These are phyloP conservation scores for Pezicula carpinea DNA, from an alignment of 2,329 filamentous ascomycete species.

Conservation along the genomic window DNA sequence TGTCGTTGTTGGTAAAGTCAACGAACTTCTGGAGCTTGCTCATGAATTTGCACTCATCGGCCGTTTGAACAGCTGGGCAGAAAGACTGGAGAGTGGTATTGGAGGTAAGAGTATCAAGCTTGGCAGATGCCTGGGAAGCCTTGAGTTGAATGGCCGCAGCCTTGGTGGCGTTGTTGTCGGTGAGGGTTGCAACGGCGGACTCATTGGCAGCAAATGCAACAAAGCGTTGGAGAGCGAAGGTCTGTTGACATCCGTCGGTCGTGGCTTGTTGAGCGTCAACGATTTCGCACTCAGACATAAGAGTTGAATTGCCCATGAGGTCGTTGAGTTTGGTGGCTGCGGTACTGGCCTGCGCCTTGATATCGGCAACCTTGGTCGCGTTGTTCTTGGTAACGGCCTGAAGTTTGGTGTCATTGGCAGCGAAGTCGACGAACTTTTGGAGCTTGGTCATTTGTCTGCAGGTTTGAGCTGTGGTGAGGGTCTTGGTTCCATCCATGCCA, in stretches of 20 bases:
- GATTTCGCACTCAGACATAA: not conserved
- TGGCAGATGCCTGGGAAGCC: slow-evolving; percentile 20
- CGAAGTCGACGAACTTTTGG: slow-evolving; percentile 16
- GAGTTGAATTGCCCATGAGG: slow-evolving; percentile 12
- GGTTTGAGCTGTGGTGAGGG: slow-evolving; percentile 21
- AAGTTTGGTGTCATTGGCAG: slow-evolving; percentile 25
- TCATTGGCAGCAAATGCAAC: slow-evolving; percentile 28
- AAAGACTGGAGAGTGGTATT: slow-evolving; percentile 29
- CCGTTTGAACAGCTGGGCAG: slow-evolving; percentile 25
- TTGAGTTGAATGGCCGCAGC: slow-evolving; percentile 30
- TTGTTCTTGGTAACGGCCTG: slow-evolving; percentile 29
- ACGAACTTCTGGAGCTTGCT: slow-evolving; percentile 20
- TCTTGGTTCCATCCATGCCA: slow-evolving; percentile 25
- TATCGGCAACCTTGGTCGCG: slow-evolving; percentile 26
- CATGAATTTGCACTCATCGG: slow-evolving; percentile 21
- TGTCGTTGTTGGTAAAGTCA: slow-evolving; percentile 23
- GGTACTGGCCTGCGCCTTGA: slow-evolving; percentile 26
- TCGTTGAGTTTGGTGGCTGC: slow-evolving; percentile 19
- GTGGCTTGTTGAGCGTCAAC: slow-evolving; percentile 5
- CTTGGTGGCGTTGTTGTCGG: slow-evolving; percentile 29
- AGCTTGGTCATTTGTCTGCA: slow-evolving; percentile 24
- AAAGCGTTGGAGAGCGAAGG: slow-evolving; percentile 23
- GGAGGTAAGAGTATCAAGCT: slow-evolving; percentile 22
- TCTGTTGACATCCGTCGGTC: slow-evolving; percentile 21
- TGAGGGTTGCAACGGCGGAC: slow-evolving; percentile 24